Evolutionary conservation across 2,329 filamentous ascomycete species (phyloP), one percentile per base, ranked within the genome.

Genomic region (Rutstroemia sp.): DNA sequence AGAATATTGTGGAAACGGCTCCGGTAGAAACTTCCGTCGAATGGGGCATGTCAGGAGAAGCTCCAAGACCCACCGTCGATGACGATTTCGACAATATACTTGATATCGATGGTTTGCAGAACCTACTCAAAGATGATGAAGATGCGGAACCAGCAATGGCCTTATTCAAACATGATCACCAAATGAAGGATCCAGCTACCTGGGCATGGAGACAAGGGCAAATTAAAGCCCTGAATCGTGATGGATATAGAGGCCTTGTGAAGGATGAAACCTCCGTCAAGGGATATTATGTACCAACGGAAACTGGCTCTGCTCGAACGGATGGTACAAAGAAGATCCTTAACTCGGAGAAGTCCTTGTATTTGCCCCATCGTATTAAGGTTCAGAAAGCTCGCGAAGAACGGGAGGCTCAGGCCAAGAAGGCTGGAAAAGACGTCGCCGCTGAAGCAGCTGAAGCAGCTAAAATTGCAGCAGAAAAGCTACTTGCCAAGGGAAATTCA

Each of bases 301-400:
- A 79, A 0, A 90, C 90, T 9, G 94, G 94, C 37, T 88, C 85
- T 64, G 94, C 94, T 56, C 83, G 94, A 56, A 96, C 94, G 0
- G 92, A 99, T 74, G 92, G 91, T 27, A 85, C 91, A 66, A 92
- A 95, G 76, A 95, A 92, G 77, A 97, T 99, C 56, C 80, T 95
- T 60, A 95, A 99, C 71, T 90, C 90, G 0, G 94, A 99, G 71
- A 99, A 99, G 76, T 96, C 92, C 27, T 96, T 96, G 70, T 99
- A 99, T 69, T 80, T 99, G 7, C 94, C 94, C 42, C 94, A 99
- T 76, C 92, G 95, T 62, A 94, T 99, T 74, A 95, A 95, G 69
- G 90, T 99, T 19, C 89, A 94, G 71, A 94, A 87, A 73, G 90
- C 87, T 23, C 84, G 92, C 52, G 92, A 96, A 71, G 91, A 94